Percentiles rank a stretch among this genome's conserved stretches.
These are phyloP conservation scores for Alternaria longipes DNA, from an alignment of 2,329 filamentous ascomycete species.

Conservation along the genomic window DNA sequence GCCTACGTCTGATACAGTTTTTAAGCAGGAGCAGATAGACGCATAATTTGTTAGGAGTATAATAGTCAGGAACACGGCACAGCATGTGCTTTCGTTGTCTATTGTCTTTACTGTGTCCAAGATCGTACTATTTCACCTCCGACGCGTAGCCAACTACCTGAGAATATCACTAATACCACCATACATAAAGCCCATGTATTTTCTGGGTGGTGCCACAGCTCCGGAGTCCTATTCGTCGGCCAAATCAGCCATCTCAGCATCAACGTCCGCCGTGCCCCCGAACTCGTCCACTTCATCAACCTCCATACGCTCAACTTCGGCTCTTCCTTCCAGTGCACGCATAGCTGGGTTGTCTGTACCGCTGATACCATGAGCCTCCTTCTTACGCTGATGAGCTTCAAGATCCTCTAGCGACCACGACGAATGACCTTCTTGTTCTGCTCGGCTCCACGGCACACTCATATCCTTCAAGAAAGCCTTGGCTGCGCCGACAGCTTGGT, in stretches of 20 bases:
- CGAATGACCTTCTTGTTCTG: constrained; percentile 89
- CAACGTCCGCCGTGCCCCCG: constrained; percentile 43
- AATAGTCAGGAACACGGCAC: neutral
- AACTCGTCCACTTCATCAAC: constrained; percentile 43
- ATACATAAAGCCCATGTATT: neutral
- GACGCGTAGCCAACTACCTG: neutral
- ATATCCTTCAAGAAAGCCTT: constrained; percentile 90
- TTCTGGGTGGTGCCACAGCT: neutral
- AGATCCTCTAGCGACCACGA: constrained; percentile 88
- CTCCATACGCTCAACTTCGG: constrained; percentile 31
- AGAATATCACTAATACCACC: neutral
- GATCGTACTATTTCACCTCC: neutral
- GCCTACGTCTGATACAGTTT: neutral
- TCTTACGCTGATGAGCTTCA: constrained; percentile 77
- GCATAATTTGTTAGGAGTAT: neutral
- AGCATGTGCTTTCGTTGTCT: neutral
- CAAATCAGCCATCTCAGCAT: constrained; percentile 50
- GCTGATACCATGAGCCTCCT: constrained; percentile 72
- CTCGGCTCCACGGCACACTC: constrained; percentile 85
- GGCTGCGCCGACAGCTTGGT: constrained; percentile 90
- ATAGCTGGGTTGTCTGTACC: constrained; percentile 64
- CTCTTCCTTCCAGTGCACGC: constrained; percentile 43
- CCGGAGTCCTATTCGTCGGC: constrained; percentile 16
- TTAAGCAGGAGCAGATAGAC: neutral
- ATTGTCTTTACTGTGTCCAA: neutral